A percentile compares a stretch with the other conserved stretches of the same genome.
Conservation (phyloP, 805 yeast genomes). For the Lipomyces sp. region DNA sequence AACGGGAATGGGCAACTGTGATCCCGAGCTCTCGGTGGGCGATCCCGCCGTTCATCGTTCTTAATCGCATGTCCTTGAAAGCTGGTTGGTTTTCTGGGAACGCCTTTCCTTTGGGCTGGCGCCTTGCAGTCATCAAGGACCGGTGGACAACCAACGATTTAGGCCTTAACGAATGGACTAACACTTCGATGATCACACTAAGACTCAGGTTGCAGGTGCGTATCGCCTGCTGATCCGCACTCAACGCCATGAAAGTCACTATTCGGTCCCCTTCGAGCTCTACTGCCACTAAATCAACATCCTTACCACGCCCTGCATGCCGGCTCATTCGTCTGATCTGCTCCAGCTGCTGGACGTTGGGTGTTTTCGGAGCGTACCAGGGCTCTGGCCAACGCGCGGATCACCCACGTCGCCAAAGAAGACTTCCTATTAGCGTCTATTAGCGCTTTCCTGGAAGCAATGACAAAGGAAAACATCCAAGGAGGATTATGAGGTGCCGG, state of each 20-base stretch:
- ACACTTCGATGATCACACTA: slow-evolving; percentile 18
- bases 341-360: slow-evolving; percentile 24
- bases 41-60: slow-evolving; percentile 19
- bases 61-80: slow-evolving; percentile 9
- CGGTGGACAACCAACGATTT: slow-evolving; percentile 14
- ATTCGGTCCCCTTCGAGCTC: not conserved
- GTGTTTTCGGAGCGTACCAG: slow-evolving; percentile 5
- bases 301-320: too few species aligned
- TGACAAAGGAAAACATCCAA: too few species aligned
- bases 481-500: slow-evolving; percentile 2
- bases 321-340: slow-evolving; percentile 22
- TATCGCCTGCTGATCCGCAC: too few species aligned
- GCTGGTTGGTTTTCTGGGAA: slow-evolving; percentile 9
- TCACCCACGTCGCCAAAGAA: not conserved
- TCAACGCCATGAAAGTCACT: slow-evolving; percentile 12
- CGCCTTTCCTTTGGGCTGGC: slow-evolving; percentile 16
- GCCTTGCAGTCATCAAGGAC: slow-evolving; percentile 1
- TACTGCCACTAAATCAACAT: too few species aligned
- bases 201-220: not conserved
- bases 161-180: slow-evolving; percentile 1
- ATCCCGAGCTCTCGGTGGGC: slow-evolving; percentile 22
- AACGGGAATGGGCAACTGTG: slow-evolving; percentile 2
- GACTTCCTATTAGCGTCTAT: slow-evolving; percentile 1
- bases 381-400: not conserved
- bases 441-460: not conserved